Percentiles rank a stretch among this genome's conserved stretches.
phyloP scores from a whole-genome alignment of 2,329 filamentous ascomycete species.

The Peltaster fructicola region DNA sequence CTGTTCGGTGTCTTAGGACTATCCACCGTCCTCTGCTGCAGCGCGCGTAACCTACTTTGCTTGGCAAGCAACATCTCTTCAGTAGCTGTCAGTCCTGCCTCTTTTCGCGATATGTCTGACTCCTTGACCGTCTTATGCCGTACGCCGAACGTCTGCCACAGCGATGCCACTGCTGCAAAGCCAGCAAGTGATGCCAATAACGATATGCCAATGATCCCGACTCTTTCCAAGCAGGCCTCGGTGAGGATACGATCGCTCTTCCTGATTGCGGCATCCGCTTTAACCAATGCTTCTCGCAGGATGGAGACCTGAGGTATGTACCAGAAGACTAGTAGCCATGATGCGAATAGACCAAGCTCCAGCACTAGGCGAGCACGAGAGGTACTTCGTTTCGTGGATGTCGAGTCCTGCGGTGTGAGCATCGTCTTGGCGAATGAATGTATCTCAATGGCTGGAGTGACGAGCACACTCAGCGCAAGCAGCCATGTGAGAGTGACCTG shows the following conservation, averaged over 20 bases:
- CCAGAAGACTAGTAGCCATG: constrained; percentile 64
- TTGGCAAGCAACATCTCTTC: constrained; percentile 65
- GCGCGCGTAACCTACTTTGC: constrained; percentile 48
- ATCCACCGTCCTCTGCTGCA: constrained; percentile 47
- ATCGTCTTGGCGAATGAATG: constrained; percentile 35
- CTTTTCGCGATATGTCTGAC: constrained; percentile 56
- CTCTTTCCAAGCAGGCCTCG: constrained; percentile 42
- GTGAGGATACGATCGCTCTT: constrained; percentile 30
- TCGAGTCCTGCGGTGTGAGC: constrained; percentile 44
- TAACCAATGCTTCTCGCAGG: constrained; percentile 22
- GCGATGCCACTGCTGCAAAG: constrained; percentile 72
- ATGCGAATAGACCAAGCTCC: constrained; percentile 42
- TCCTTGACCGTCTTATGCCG: constrained; percentile 43
- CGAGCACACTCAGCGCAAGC: constrained; percentile 51
- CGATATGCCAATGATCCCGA: constrained; percentile 71
- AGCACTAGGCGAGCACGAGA: constrained; percentile 31
- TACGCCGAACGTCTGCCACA: constrained; percentile 67
- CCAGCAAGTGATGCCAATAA: constrained; percentile 78
- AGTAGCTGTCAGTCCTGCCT: constrained; percentile 60
- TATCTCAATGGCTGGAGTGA: constrained; percentile 66
- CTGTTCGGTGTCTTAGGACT: constrained; percentile 13
- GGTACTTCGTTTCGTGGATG: constrained; percentile 36
- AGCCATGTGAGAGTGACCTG: constrained; percentile 52
- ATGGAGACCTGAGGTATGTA: constrained; percentile 24
- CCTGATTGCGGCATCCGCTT: constrained; percentile 14